phyloP scores from a whole-genome alignment of 129 eudicot species.

The Erigeron canadensis region DNA sequence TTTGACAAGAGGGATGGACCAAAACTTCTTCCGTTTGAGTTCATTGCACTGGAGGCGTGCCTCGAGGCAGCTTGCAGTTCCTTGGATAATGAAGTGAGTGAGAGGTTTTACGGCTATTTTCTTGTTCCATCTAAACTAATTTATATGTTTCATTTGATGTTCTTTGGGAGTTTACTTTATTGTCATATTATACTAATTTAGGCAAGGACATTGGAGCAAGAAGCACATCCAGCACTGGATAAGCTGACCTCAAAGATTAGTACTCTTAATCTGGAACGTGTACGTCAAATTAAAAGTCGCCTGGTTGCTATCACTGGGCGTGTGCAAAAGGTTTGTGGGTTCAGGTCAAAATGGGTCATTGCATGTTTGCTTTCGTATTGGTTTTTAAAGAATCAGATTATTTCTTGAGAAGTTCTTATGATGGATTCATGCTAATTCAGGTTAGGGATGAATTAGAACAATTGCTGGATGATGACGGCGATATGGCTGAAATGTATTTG shows the following conservation, averaged over 20 bases:
- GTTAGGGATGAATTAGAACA: slow-evolving; percentile 70
- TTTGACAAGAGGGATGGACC: slow-evolving; percentile 60
- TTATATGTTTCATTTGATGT: not conserved
- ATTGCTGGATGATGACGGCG: slow-evolving; percentile 60
- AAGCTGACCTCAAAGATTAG: slow-evolving; percentile 59
- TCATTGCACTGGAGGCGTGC: slow-evolving; percentile 58
- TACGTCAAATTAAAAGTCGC: slow-evolving; percentile 67
- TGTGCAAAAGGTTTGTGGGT: slow-evolving; percentile 53
- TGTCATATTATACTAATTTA: slow-evolving; percentile 4
- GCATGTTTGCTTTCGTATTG: not conserved
- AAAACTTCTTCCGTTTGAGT: slow-evolving; percentile 57
- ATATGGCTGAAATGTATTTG: slow-evolving; percentile 71
- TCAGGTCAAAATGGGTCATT: not conserved
- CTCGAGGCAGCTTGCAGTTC: slow-evolving; percentile 63
- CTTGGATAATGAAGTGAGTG: slow-evolving; percentile 49
- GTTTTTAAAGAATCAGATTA: not conserved
- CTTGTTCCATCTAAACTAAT: slow-evolving; percentile 2
- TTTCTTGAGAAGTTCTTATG: not conserved
- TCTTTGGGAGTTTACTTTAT: not conserved
- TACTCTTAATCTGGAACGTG: slow-evolving; percentile 67
- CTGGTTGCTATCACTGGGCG: slow-evolving; percentile 65
- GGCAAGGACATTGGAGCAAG: slow-evolving; percentile 66
- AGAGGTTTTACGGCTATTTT: not conserved
- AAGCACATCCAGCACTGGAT: slow-evolving; percentile 72
- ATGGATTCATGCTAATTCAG: slow-evolving; percentile 24